Percentiles rank a stretch among this genome's conserved stretches.
Evolutionary conservation across 768 basidiomycete genomes (phyloP).

Genomic region (Suillus brevipes): DNA sequence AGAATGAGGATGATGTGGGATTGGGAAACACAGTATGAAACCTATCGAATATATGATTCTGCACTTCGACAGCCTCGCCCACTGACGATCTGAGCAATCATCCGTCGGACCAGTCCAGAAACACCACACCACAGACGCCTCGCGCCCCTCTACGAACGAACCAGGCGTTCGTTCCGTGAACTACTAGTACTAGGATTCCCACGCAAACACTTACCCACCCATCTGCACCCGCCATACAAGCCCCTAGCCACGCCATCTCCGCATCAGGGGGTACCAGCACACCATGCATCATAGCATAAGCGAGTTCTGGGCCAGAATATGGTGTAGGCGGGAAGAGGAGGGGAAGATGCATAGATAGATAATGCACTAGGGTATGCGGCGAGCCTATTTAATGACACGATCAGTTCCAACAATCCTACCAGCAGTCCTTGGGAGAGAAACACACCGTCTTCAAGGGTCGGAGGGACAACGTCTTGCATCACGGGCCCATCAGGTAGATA

Average conservation of each 20-base stretch:
- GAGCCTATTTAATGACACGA: conserved; percentile 48
- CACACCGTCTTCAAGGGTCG: conserved; percentile 75
- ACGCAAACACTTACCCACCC: conserved; percentile 94
- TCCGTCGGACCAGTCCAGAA: conserved; percentile 65
- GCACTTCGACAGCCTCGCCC: conserved; percentile 85
- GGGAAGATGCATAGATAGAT: conserved; percentile 73
- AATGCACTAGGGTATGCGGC: conserved; percentile 66
- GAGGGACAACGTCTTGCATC: conserved; percentile 86
- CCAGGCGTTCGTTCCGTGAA: conserved; percentile 89
- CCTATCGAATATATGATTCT: conserved; percentile 90
- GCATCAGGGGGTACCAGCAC: conserved; percentile 79
- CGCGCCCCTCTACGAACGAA: conserved; percentile 80
- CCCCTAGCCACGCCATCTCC: conserved; percentile 93
- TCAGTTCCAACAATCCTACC: not conserved
- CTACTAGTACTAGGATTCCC: conserved; percentile 71
- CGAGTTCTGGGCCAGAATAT: conserved; percentile 50
- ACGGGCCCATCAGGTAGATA: conserved; percentile 91
- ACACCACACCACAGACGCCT: conserved; percentile 81
- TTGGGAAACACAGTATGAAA: conserved; percentile 24
- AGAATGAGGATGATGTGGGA: not conserved
- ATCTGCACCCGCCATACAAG: conserved; percentile 89
- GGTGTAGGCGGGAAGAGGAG: conserved; percentile 68
- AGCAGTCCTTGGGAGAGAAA: conserved; percentile 14
- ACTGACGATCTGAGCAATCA: conserved; percentile 62
- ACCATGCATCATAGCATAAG: conserved; percentile 83